Conservation (phyloP, 2,329 filamentous ascomycete species). For the Aspergillus fijiensis region DNA sequence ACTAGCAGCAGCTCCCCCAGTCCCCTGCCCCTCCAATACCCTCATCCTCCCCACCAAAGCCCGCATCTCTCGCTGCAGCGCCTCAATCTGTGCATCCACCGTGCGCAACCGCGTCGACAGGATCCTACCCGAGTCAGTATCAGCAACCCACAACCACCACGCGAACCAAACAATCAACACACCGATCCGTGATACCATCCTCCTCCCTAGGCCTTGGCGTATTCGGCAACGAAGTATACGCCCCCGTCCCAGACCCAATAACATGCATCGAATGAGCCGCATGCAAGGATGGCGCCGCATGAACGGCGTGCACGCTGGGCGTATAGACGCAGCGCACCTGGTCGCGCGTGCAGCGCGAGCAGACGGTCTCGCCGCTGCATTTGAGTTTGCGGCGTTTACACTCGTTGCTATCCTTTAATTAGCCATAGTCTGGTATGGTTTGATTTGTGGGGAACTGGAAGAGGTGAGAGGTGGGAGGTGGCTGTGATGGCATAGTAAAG, state of each 20-base stretch:
- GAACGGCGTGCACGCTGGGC: conserved; percentile 53
- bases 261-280: too few relatives aligned
- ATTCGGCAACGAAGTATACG: neutral
- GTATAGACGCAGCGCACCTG: conserved; percentile 66
- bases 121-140: neutral
- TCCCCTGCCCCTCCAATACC: conserved; percentile 31
- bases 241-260: neutral
- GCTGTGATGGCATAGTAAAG: too few relatives aligned
- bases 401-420: conserved; percentile 57
- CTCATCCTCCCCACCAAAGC: conserved; percentile 16
- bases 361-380: conserved; percentile 69
- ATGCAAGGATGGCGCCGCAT: too few relatives aligned
- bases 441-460: neutral
- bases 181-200: neutral
- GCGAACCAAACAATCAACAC: neutral
- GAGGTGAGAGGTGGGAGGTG: neutral
- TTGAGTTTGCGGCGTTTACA: conserved; percentile 75
- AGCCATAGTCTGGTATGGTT: neutral
- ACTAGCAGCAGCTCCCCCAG: conserved; percentile 31
- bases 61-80: too few relatives aligned
- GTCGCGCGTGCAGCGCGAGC: conserved; percentile 62
- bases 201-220: neutral
- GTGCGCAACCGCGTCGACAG: neutral
- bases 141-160: neutral
- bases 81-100: too few relatives aligned